phyloP scores from a whole-genome alignment of 2,329 filamentous ascomycete species.

The Mycosphaerella sp. region DNA sequence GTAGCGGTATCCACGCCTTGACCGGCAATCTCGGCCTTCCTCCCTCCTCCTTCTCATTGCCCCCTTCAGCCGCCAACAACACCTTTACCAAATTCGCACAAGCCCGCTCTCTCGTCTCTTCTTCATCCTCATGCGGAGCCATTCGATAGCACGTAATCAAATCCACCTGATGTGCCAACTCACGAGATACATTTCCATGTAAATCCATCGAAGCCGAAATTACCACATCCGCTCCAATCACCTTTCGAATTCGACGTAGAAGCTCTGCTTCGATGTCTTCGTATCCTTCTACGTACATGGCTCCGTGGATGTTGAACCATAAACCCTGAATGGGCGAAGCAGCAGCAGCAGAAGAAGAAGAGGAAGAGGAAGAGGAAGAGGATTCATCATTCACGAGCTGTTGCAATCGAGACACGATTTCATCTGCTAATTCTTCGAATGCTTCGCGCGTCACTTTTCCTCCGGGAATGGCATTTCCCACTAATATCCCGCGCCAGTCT shows the following conservation, averaged over 20 bases:
- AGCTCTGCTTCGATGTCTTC: conserved; percentile 20
- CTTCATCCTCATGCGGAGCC: conserved; percentile 19
- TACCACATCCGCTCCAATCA: conserved; percentile 16
- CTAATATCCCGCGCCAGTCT: conserved; percentile 11
- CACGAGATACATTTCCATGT: conserved; percentile 20
- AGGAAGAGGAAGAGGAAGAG: too few species aligned
- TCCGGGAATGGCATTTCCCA: conserved; percentile 18
- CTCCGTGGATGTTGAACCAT: conserved; percentile 22
- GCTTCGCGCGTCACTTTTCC: conserved; percentile 17
- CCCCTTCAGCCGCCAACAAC: neutral
- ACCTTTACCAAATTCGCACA: conserved; percentile 17
- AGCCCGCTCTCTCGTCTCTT: conserved; percentile 18
- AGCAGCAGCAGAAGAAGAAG: too few species aligned
- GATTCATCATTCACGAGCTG: neutral
- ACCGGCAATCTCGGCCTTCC: conserved; percentile 8
- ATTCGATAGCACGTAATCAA: conserved; percentile 19
- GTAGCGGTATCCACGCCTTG: conserved; percentile 21
- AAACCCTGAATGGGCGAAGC: conserved; percentile 13
- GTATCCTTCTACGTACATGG: conserved; percentile 20
- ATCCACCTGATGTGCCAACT: conserved; percentile 16
- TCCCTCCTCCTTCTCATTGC: neutral
- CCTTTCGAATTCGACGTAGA: conserved; percentile 12
- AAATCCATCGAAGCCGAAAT: conserved; percentile 22
- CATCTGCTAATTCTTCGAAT: conserved; percentile 16
- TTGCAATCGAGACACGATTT: conserved; percentile 12